Conservation (phyloP, 1,139 yeast genomes). For the Diutina catenulata region DNA sequence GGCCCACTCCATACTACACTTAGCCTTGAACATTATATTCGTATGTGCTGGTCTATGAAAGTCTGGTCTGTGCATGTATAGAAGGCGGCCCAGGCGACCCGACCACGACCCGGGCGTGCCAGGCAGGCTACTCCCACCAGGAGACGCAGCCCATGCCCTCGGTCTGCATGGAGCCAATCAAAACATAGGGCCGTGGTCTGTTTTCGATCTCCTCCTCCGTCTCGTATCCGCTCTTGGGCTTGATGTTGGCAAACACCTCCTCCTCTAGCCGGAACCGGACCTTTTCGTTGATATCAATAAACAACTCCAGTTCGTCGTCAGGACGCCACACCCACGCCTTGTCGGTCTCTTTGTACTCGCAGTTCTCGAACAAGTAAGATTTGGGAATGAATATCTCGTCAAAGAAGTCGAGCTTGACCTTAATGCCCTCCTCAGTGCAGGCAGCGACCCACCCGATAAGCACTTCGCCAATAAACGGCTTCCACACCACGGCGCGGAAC, state of each 20-base stretch:
- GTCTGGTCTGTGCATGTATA: background rate
- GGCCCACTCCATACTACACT: too few relatives aligned
- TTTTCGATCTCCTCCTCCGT: slow-evolving; percentile 23
- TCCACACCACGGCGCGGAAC: slow-evolving; percentile 72
- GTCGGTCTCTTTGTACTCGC: slow-evolving; percentile 59
- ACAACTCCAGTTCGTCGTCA: slow-evolving; percentile 62
- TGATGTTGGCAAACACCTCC: slow-evolving; percentile 72
- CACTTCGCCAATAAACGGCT: slow-evolving; percentile 93
- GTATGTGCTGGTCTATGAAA: background rate
- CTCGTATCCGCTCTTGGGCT: slow-evolving; percentile 58
- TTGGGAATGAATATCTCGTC: slow-evolving; percentile 88
- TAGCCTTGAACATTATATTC: too few relatives aligned
- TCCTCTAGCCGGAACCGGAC: slow-evolving; percentile 85
- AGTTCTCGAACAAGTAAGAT: slow-evolving; percentile 66
- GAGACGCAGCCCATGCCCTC: slow-evolving; percentile 94
- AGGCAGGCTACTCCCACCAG: slow-evolving; percentile 72
- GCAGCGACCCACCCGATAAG: slow-evolving; percentile 88
- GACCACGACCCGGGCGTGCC: background rate
- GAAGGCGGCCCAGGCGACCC: background rate
- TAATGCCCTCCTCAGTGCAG: slow-evolving; percentile 78
- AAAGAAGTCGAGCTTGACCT: slow-evolving; percentile 74
- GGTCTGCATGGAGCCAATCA: slow-evolving; percentile 84
- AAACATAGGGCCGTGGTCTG: slow-evolving; percentile 63
- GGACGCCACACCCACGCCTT: slow-evolving; percentile 94
- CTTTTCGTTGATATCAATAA: slow-evolving; percentile 80